A percentile compares a stretch with the other conserved stretches of the same genome.
phyloP scores from a whole-genome alignment of 768 basidiomycete genomes.

The Sarcodon sp. region DNA sequence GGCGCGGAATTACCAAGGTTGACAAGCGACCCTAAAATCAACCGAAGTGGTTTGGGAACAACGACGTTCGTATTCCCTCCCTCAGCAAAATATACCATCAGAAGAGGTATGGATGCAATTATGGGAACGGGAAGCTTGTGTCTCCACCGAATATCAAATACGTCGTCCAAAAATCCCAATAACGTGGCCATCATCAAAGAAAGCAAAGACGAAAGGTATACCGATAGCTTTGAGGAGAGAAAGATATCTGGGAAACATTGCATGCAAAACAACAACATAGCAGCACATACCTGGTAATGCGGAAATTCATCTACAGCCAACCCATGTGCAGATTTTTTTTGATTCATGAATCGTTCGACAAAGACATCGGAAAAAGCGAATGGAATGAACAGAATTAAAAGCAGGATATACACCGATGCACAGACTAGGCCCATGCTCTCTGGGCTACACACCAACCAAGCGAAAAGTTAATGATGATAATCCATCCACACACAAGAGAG shows the following conservation, averaged over 20 bases:
- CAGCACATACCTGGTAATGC: slow-evolving; percentile 57
- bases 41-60: slow-evolving; percentile 72
- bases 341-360: slow-evolving; percentile 36
- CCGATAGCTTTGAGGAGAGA: slow-evolving; percentile 46
- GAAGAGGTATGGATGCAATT: slow-evolving; percentile 86
- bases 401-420: slow-evolving; percentile 77
- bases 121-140: slow-evolving; percentile 97
- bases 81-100: slow-evolving; percentile 96
- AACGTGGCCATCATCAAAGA: slow-evolving; percentile 87
- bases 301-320: slow-evolving; percentile 60
- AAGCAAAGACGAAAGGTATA: slow-evolving; percentile 89
- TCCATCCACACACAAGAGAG: not conserved
- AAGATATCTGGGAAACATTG: not conserved
- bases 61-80: slow-evolving; percentile 89
- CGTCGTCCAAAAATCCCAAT: slow-evolving; percentile 92
- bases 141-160: slow-evolving; percentile 97
- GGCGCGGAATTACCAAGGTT: slow-evolving; percentile 57
- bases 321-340: slow-evolving; percentile 39
- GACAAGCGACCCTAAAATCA: slow-evolving; percentile 63
- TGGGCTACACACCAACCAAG: slow-evolving; percentile 38
- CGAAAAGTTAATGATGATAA: not conserved
- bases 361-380: slow-evolving; percentile 64
- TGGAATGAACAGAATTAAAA: slow-evolving; percentile 87
- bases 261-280: not conserved
- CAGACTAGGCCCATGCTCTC: slow-evolving; percentile 90